These are phyloP conservation scores for Rubia tinctorum DNA, from an alignment of 305 asterid genomes.

Conservation along the genomic window DNA sequence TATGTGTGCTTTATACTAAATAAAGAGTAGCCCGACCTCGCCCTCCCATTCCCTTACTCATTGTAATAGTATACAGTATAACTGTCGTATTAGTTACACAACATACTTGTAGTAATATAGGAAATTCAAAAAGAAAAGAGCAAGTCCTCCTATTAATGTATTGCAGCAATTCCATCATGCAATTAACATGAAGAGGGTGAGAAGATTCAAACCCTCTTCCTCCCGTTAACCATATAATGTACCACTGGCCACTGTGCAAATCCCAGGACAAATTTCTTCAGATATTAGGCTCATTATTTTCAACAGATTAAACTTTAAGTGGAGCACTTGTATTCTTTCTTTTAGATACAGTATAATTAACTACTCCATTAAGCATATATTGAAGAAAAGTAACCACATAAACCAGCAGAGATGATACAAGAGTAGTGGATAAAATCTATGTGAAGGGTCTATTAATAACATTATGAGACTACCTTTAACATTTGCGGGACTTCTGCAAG, in stretches of 20 bases:
- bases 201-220: neutral
- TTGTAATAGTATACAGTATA: neutral
- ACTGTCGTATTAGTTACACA: neutral
- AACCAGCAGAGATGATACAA: neutral
- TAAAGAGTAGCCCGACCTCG: neutral
- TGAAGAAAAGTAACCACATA: neutral
- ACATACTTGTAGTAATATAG: neutral
- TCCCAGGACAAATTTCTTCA: neutral
- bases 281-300: constrained; percentile 6
- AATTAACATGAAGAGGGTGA: neutral
- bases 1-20: too few species aligned
- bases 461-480: constrained; percentile 34
- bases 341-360: neutral
- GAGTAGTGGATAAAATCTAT: neutral
- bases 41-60: neutral
- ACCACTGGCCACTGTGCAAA: neutral
- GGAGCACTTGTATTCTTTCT: neutral
- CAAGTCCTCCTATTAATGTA: neutral
- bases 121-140: neutral
- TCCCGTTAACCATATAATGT: neutral
- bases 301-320: neutral
- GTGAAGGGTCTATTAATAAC: too few species aligned
- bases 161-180: neutral
- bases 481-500: constrained; percentile 21
- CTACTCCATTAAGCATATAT: neutral